Conservation (phyloP, 768 basidiomycete genomes). For the Suillus variegatus region DNA sequence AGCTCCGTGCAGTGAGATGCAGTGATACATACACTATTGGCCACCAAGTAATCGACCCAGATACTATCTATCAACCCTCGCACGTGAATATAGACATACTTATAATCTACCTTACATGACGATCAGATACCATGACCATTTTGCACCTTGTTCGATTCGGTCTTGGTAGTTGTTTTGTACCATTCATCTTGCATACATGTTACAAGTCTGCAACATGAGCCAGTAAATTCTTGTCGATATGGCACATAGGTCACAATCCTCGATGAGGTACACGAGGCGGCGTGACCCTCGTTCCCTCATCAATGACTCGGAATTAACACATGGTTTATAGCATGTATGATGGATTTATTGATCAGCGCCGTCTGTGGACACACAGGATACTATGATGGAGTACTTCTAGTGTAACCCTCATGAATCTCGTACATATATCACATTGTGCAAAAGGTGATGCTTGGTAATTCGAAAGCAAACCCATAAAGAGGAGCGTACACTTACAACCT, state of each 20-base stretch:
- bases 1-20: background rate
- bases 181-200: too few relatives aligned
- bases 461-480: background rate
- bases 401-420: background rate
- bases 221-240: constrained; percentile 38
- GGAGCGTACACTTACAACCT: constrained; percentile 4
- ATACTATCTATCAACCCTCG: background rate
- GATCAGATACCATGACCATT: background rate
- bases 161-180: too few relatives aligned
- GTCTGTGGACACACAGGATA: background rate
- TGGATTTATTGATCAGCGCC: background rate
- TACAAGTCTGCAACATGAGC: constrained; percentile 40
- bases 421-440: background rate
- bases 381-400: background rate
- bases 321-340: background rate
- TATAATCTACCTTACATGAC: background rate
- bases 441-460: background rate
- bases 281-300: background rate
- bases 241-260: background rate
- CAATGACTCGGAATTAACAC: background rate
- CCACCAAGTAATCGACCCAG: too few relatives aligned
- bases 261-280: background rate
- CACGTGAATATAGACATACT: background rate
- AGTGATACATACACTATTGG: too few relatives aligned
- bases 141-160: too few relatives aligned